Evolutionary conservation across 2,329 filamentous ascomycete species (phyloP), one percentile per base, ranked within the genome.

Genomic region (Colletotrichum spaethianum): DNA sequence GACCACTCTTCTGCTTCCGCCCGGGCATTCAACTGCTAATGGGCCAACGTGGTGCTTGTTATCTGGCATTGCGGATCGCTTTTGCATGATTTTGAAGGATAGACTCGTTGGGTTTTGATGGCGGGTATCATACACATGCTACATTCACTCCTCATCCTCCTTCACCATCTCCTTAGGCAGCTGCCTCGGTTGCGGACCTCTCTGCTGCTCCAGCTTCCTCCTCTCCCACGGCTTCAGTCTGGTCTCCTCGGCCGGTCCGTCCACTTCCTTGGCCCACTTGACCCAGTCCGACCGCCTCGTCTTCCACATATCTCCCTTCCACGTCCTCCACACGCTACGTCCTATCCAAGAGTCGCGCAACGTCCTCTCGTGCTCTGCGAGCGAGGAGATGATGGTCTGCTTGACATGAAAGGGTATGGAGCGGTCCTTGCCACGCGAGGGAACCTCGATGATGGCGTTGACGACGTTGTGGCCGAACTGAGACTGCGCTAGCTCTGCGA

Each of bases 271-370:
- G 72, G 86, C 86, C 87, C 88, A 90, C 3, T 81, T 77, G 73
- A 89, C 86, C 89, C 89, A 91, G 60, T 90, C 88, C 20, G 82
- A 79, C 60, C 85, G 80, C 52, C 86, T 81, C 59, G 85, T 86
- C 76, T 85, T 87, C 88, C 88, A 91, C 78, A 86, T 77, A 72
- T 91, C 89, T 16, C 88, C 88, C 78, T 86, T 87, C 88, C 89
- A 91, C 46, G 82, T 83, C 33, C 87, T 83, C 89, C 89, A 91
- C 11, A 89, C 87, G 67, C 85, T 87, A 11, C 89, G 82, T 0
- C 89, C 89, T 74, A 86, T 83, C 83, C 87, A 90, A 4, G 83
- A 85, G 52, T 88, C 84, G 18, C 89, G 83, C 44, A 91, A 81
- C 63, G 84, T 80, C 26, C 80, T 77, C 78, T 91, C 89, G 64